Conservation (phyloP, 2,329 filamentous ascomycete species). For the Aspergillus latus region DNA sequence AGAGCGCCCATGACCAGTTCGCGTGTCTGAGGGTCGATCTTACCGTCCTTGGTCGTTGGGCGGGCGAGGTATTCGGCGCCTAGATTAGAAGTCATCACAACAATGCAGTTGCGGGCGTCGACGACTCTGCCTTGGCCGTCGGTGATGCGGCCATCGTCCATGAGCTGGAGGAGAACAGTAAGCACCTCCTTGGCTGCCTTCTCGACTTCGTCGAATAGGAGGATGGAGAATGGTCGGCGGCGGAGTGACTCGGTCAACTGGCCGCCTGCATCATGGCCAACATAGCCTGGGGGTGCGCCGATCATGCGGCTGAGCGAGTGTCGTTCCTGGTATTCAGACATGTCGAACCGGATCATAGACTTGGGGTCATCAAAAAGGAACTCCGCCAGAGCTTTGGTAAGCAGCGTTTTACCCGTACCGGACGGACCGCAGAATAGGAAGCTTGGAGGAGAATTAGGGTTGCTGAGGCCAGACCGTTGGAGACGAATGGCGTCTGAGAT, state of each 20-base stretch:
- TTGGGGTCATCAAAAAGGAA: constrained; percentile 98
- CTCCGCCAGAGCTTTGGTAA: constrained; percentile 95
- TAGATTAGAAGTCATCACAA: constrained; percentile 98
- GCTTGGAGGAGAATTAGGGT: constrained; percentile 94
- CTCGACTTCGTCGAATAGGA: constrained; percentile 98
- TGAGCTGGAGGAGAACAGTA: constrained; percentile 96
- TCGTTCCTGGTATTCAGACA: constrained; percentile 99
- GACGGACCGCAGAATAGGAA: constrained; percentile 99
- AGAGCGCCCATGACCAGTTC: constrained; percentile 90
- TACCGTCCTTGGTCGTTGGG: constrained; percentile 73
- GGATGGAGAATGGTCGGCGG: constrained; percentile 92
- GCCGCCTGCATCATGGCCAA: constrained; percentile 92
- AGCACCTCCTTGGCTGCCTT: constrained; percentile 98
- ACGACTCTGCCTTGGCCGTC: constrained; percentile 94
- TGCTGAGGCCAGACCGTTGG: constrained; percentile 88
- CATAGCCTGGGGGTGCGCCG: constrained; percentile 92
- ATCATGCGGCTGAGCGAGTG: constrained; percentile 97
- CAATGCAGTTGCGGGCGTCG: constrained; percentile 96
- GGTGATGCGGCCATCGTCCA: constrained; percentile 98
- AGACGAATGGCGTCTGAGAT: constrained; percentile 96
- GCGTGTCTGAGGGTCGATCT: constrained; percentile 78
- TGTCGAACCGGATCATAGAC: constrained; percentile 98
- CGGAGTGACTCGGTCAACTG: constrained; percentile 94
- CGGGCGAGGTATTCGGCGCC: constrained; percentile 91
- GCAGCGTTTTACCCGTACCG: constrained; percentile 94